Base-by-base conservation (phyloP, 2,329 filamentous ascomycete species). In the Aspergillus japonicus region DNA sequence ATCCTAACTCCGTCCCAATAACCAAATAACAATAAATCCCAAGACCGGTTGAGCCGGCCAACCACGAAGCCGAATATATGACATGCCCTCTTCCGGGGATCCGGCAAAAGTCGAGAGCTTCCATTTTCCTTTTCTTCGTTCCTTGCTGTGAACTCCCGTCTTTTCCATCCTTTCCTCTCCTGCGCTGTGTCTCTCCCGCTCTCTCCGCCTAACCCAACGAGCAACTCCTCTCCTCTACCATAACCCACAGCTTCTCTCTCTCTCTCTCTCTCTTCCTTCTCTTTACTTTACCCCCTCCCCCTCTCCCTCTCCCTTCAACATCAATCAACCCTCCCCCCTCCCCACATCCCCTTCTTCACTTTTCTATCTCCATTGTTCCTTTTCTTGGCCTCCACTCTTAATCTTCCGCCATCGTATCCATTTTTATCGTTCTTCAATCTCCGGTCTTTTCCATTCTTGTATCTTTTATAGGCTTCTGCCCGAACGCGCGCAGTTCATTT, bases 401-500 rank as follows among this genome's bases (percentile, higher is more conserved):
- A 44, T 44, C 39, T n/a, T n/a, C 14, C 16, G 48, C 42, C 42
- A 57, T 52, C 60, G 61, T 63, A 50, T 42, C 51, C 56, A 44
- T 44, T 5, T 61, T 62, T 66, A 59, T 10, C 52, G 63, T 48
- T 50, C 55, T 47, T 42, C 54, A 51, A 35, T 55, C 57, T 51
- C 49, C 61, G 47, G 58, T 62, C 56, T 52, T 63, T 66, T 62
- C 60, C 61, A 57, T 56, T 59, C 50, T 68, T 66, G 69, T 57
- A 62, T 57, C 57, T 60, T 61, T 63, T 59, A 60, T 58, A 64
- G 61, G 63, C 65, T 66, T 65, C 60, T 59, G 67, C 56, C 62
- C 63, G 62, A 60, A 67, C 56, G 57, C 67, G 68, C 66, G 68
- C 69, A 68, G 64, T 69, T 70, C 68, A 68, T 66, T 63, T 74